phyloP scores from a whole-genome alignment of 164 flowering plant genomes.

The Litsea cubeba region DNA sequence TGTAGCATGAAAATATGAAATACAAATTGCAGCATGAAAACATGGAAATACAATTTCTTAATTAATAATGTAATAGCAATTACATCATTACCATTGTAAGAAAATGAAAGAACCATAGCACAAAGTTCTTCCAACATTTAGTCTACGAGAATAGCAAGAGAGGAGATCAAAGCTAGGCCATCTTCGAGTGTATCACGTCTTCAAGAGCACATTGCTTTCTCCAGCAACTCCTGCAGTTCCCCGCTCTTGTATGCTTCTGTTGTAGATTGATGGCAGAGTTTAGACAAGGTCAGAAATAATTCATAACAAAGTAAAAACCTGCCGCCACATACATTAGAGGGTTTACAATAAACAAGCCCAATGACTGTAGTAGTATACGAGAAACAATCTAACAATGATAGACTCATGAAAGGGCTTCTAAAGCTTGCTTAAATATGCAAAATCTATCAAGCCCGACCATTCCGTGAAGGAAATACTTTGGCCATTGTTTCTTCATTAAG shows the following conservation, averaged over 20 bases:
- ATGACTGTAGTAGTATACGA: background rate
- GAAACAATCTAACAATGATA: too few species aligned
- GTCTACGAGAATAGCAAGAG: background rate
- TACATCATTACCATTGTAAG: background rate
- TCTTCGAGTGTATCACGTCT: background rate
- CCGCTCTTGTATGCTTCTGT: slow-evolving; percentile 88
- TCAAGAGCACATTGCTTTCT: slow-evolving; percentile 79
- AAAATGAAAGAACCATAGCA: background rate
- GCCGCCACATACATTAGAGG: background rate
- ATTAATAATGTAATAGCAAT: too few species aligned
- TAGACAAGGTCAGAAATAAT: background rate
- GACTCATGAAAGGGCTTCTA: too few species aligned
- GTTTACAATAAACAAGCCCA: background rate
- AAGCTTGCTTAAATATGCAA: too few species aligned
- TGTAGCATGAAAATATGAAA: too few species aligned
- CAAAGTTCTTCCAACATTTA: background rate
- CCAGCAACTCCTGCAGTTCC: slow-evolving; percentile 73
- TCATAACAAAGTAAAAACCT: too few species aligned
- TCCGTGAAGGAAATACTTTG: too few species aligned
- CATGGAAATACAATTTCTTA: too few species aligned
- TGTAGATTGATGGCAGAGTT: background rate
- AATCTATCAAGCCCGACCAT: too few species aligned
- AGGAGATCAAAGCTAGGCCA: background rate
- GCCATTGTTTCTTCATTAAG: too few species aligned
- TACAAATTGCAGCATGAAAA: too few species aligned